Evolutionary conservation across 345 rosid genomes (phyloP), one percentile per base, ranked within the genome.

Genomic region (Pugionium dolabratum): DNA sequence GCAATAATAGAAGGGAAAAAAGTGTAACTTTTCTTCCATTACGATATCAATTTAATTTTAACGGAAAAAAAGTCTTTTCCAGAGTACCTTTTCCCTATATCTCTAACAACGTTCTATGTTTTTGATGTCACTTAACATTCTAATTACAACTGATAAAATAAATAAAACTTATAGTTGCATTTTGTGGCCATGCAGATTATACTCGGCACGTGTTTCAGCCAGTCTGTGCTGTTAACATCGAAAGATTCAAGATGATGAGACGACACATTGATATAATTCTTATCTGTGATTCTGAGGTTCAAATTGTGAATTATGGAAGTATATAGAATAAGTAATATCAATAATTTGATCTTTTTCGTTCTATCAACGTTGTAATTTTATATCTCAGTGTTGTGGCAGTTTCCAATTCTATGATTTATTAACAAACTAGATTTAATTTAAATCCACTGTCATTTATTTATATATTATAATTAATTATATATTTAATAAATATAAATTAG

Each of bases 211-310:
- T 67, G 7, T 67, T 46, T 11, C 0, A 11, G 27, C 18, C 72
- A 4, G 41, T 47, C 4, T 1, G 11, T 54, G 54, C 33, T 66
- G 62, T 45, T 46, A 39, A 36, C 25, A 40, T 47, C 28, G 32
- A 67, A 47, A 67, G 35, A 47, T 27, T 9, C 44, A 3, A 69
- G 59, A 51, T 59, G 52, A 49, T 42, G 26, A 41, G 30, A 44
- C 48, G 46, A 31, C 26, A 35, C 28, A 10, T 5, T 31, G 28
- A 6, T 31, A 3, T 18, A 18, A 28, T 35, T 31, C 45, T 55
- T 44, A 54, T 9, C 4, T 64, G 59, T 18, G 40, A 44, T 44
- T 9, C 9, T 32, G 62, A 50, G 2, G 3, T 40, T 40, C 6
- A 7, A 41, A 4, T 26, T 65, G 70, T 34, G 31, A 27, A 32